Percentiles rank a stretch among this genome's conserved stretches.
These are phyloP conservation scores for Neurospora sp. DNA, from an alignment of 495 filamentous ascomycete genomes.

Conservation along the genomic window DNA sequence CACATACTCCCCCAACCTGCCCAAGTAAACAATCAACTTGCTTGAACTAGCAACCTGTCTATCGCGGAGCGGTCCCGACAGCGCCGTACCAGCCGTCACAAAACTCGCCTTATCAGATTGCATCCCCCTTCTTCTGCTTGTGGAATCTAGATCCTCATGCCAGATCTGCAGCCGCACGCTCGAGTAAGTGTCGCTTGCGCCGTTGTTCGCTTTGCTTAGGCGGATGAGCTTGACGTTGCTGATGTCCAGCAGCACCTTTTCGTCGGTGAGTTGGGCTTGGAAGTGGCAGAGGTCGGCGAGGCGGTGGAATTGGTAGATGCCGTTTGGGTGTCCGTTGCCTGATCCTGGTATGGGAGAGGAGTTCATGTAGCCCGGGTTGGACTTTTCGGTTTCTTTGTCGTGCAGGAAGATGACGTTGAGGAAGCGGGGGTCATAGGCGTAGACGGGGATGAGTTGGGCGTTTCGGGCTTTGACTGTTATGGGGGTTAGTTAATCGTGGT, in stretches of 20 bases:
- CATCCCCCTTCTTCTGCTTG: conserved; percentile 2
- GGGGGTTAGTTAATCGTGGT: background rate
- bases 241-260: conserved; percentile 26
- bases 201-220: conserved; percentile 10
- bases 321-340: conserved; percentile 10
- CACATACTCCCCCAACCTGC: conserved; percentile 21
- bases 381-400: conserved; percentile 19
- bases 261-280: conserved; percentile 23
- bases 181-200: conserved; percentile 18
- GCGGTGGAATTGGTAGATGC: conserved; percentile 21
- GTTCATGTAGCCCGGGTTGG: conserved; percentile 8
- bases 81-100: conserved; percentile 22
- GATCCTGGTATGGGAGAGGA: conserved; percentile 1
- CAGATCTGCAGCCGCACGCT: conserved; percentile 25
- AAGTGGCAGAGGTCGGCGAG: conserved; percentile 21
- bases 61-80: conserved; percentile 22
- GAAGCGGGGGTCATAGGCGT: conserved; percentile 23
- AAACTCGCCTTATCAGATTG: conserved; percentile 20
- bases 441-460: conserved; percentile 26
- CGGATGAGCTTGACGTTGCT: conserved; percentile 19
- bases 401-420: conserved; percentile 23
- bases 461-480: conserved; percentile 21
- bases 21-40: conserved; percentile 22
- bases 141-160: conserved; percentile 13
- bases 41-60: conserved; percentile 15